Conservation (phyloP, 371 early-diverging fungal species). For the Lichtheimia ramosa region DNA sequence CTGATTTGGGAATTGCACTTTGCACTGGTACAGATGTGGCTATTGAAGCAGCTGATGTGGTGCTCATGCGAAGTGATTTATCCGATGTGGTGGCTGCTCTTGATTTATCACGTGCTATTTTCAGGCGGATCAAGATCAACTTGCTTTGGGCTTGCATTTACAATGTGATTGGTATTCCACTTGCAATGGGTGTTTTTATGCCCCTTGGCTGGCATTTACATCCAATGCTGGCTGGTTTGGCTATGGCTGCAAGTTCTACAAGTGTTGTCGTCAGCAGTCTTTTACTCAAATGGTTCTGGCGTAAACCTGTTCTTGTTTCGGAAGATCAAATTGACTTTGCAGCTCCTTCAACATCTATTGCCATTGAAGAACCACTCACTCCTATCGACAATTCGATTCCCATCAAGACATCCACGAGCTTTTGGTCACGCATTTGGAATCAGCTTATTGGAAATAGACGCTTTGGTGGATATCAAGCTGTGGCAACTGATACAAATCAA, state of each 20-base stretch:
- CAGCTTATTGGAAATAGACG: not conserved
- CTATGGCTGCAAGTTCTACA: slow-evolving; percentile 94
- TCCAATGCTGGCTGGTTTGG: slow-evolving; percentile 91
- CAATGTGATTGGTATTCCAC: slow-evolving; percentile 88
- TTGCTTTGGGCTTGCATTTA: slow-evolving; percentile 89
- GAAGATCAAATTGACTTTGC: not conserved
- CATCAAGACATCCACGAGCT: not conserved
- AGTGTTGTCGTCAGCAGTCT: slow-evolving; percentile 89
- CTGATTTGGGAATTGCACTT: slow-evolving; percentile 95
- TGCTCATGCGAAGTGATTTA: slow-evolving; percentile 83
- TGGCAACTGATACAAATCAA: slow-evolving; percentile 6
- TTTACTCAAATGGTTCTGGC: slow-evolving; percentile 71
- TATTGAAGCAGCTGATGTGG: slow-evolving; percentile 91
- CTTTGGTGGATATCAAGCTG: slow-evolving; percentile 11
- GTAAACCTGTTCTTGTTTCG: slow-evolving; percentile 42
- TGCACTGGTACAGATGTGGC: slow-evolving; percentile 94
- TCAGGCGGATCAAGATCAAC: slow-evolving; percentile 81
- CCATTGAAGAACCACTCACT: not conserved
- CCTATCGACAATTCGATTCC: not conserved
- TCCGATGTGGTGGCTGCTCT: slow-evolving; percentile 85
- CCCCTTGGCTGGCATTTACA: slow-evolving; percentile 84
- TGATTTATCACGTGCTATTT: slow-evolving; percentile 82
- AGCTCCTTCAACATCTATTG: not conserved
- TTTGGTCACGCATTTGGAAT: not conserved
- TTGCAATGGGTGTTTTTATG: slow-evolving; percentile 91